phyloP scores from a whole-genome alignment of 164 flowering plant species.

The Piper longum region DNA sequence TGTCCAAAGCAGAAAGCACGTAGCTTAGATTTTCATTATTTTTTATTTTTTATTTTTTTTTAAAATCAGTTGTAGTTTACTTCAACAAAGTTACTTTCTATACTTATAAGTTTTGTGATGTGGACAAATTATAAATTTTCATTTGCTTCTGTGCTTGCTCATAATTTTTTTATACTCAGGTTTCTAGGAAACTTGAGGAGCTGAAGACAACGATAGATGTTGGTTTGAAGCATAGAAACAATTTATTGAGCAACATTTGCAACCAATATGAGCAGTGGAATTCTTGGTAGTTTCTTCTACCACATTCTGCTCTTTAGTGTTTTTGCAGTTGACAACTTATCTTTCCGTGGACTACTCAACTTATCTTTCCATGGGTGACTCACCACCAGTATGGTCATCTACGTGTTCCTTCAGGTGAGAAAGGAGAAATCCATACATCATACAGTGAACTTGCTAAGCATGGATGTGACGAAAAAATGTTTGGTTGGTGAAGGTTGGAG shows the following conservation, averaged over 20 bases:
- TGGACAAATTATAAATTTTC: too few relatives aligned
- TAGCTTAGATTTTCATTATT: too few relatives aligned
- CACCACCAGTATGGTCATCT: background rate
- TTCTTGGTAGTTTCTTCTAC: slow-evolving; percentile 34
- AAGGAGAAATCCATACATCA: slow-evolving; percentile 82
- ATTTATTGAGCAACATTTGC: slow-evolving; percentile 37
- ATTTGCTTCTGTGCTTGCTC: too few relatives aligned
- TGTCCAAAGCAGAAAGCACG: too few relatives aligned
- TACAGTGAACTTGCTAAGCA: slow-evolving; percentile 87
- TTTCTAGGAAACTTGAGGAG: slow-evolving; percentile 55
- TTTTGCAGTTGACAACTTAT: background rate
- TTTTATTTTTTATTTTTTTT: too few relatives aligned
- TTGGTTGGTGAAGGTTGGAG: slow-evolving; percentile 98
- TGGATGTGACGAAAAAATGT: slow-evolving; percentile 94
- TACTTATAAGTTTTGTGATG: too few relatives aligned
- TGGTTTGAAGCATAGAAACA: slow-evolving; percentile 47
- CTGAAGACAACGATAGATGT: slow-evolving; percentile 68
- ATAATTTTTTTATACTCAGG: slow-evolving; percentile 19
- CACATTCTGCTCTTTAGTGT: background rate
- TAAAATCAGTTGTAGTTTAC: too few relatives aligned
- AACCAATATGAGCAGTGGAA: slow-evolving; percentile 61
- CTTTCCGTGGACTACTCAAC: too few relatives aligned
- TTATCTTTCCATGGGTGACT: background rate
- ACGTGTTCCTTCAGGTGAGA: slow-evolving; percentile 38
- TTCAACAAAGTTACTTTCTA: too few relatives aligned